Evolutionary conservation across 2,329 filamentous ascomycete genomes (phyloP).

Genomic region (Spiromastix sp.): DNA sequence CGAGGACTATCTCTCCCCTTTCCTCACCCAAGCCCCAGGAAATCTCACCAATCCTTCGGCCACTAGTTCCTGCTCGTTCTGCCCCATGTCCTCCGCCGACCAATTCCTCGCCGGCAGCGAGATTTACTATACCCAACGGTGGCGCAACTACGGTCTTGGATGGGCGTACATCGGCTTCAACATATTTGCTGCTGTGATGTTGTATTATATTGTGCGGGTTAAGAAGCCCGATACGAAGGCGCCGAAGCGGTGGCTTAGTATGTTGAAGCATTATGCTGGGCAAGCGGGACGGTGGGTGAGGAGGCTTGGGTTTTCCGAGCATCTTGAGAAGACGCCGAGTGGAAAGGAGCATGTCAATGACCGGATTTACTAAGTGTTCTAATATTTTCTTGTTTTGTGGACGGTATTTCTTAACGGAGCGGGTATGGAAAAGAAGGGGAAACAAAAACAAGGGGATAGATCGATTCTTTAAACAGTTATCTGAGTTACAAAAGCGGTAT

Average conservation of each 20-base stretch:
- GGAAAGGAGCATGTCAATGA: conserved; percentile 11
- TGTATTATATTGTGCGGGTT: conserved; percentile 42
- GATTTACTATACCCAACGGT: conserved; percentile 48
- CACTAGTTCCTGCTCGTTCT: conserved; percentile 44
- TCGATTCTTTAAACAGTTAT: not conserved
- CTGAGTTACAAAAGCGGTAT: too few relatives aligned
- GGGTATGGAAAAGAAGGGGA: not conserved
- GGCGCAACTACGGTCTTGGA: conserved; percentile 58
- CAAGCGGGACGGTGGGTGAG: conserved; percentile 7
- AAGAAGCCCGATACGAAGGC: conserved; percentile 7
- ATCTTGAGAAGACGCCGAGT: conserved; percentile 8
- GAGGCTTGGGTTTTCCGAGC: conserved; percentile 9
- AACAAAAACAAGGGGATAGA: not conserved
- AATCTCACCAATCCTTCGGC: conserved; percentile 42
- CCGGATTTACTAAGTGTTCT: not conserved
- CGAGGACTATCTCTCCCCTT: conserved; percentile 44
- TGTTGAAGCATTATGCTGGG: conserved; percentile 9
- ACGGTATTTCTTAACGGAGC: not conserved
- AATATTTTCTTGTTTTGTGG: not conserved
- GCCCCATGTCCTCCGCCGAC: conserved; percentile 26
- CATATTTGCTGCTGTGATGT: conserved; percentile 41
- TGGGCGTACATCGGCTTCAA: conserved; percentile 53
- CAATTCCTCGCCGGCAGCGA: conserved; percentile 36
- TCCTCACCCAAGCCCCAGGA: conserved; percentile 42
- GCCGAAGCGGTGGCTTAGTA: conserved; percentile 7